Evolutionary conservation across 2,329 filamentous ascomycete genomes (phyloP), one percentile per base, ranked within the genome.

Genomic region (Lasiodiplodia sp.): DNA sequence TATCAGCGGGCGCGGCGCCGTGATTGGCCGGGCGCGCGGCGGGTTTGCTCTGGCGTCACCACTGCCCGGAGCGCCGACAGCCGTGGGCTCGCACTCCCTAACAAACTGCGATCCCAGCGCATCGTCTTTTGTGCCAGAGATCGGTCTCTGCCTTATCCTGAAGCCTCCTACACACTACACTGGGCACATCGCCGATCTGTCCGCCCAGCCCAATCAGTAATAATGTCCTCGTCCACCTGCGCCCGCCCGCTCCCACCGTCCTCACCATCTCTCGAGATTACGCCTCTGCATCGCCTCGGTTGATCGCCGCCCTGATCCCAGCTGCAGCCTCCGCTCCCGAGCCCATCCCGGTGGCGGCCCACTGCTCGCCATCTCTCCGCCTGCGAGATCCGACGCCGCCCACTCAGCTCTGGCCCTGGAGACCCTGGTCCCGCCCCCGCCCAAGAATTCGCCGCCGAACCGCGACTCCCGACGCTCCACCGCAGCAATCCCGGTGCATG

Each of bases 101-200:
- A 38, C 60, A 64, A 64, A 64, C 28, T 64, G 31, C 65, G 65
- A 67, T 67, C 65, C 28, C 65, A 60, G 40, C 44, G 40, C 53
- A 49, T 67, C 65, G 53, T 67, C 53, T 38, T 60, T 57, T 58
- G 65, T 40, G 55, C 65, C 44, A 31, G 65, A 44, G 65, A 67
- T 67, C 65, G 65, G 56, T 31, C 38, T 64, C 47, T 52, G 60
- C 60, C 60, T 31, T 23, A 18, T 28, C n/a, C n/a, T 52, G 60
- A 64, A 64, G 47, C 47, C 28, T 64, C 60, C 47, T 67, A 18
- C 65, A 60, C 55, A 31, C 65, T 67, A 28, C 65, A 44, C 65
- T n/a, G 40, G 31, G 40, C 38, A 34, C 44, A 67, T 67, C 65
- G 65, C 65, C 65, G 65, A 67, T 67, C 65, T 37, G 49, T 5